A percentile compares a stretch with the other conserved stretches of the same genome.
Evolutionary conservation across 2,329 filamentous ascomycete species (phyloP).

Genomic region (Colletotrichum sp.): DNA sequence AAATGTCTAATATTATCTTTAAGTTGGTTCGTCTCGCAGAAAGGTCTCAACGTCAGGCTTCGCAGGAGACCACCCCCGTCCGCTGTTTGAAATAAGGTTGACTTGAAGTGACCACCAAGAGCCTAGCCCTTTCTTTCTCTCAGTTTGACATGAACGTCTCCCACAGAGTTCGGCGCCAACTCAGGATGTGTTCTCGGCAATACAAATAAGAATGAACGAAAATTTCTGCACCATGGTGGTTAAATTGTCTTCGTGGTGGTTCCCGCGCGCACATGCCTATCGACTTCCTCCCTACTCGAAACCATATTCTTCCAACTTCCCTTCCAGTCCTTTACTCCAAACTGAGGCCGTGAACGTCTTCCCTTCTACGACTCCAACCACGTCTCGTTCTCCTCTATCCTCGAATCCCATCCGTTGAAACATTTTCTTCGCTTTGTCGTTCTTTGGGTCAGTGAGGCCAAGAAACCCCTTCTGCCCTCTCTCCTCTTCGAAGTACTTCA

Average conservation of each 20-base stretch:
- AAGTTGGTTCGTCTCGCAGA: conserved; percentile 2
- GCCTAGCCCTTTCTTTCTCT: background rate
- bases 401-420: background rate
- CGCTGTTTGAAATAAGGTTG: background rate
- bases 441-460: background rate
- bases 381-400: background rate
- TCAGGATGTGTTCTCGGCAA: background rate
- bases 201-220: background rate
- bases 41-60: background rate
- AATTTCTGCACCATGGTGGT: background rate
- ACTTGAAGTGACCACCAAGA: background rate
- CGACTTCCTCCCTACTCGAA: background rate
- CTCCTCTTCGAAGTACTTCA: background rate
- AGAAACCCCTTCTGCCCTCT: background rate
- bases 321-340: background rate
- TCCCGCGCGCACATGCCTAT: background rate
- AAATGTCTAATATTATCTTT: background rate
- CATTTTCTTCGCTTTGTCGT: background rate
- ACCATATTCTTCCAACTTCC: background rate
- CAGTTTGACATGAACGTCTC: background rate
- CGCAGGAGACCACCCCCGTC: background rate
- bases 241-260: background rate
- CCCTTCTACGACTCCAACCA: background rate
- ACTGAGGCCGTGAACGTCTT: background rate
- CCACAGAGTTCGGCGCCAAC: background rate